These are phyloP conservation scores for Euphorbia pulcherrima DNA, from an alignment of 345 rosid species.

Conservation along the genomic window DNA sequence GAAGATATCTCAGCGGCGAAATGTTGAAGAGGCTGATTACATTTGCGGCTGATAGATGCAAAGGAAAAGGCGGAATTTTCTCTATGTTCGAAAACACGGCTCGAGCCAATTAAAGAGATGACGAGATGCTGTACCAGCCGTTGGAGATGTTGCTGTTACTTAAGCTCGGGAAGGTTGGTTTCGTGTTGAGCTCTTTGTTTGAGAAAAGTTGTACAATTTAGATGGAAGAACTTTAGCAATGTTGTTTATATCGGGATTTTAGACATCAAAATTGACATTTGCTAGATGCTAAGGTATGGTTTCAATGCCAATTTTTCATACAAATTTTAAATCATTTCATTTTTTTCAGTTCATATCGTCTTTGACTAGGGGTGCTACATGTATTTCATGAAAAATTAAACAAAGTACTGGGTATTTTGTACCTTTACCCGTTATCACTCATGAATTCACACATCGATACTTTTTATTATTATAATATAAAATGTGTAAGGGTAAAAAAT, in stretches of 20 bases:
- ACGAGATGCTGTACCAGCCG: background rate
- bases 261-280: background rate
- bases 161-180: background rate
- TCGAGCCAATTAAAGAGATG: background rate
- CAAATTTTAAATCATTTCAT: no score
- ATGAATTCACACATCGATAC: no score
- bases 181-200: background rate
- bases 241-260: constrained; percentile 13
- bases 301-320: no score
- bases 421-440: no score
- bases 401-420: no score
- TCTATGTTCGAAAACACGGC: background rate
- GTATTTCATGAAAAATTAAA: no score
- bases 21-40: constrained; percentile 18
- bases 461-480: no score
- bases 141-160: background rate
- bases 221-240: constrained; percentile 1
- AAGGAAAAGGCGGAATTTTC: background rate
- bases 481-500: no score
- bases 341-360: no score
- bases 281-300: background rate
- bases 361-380: no score
- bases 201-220: constrained; percentile 4
- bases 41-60: constrained; percentile 7
- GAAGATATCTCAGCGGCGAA: constrained; percentile 44